phyloP scores from a whole-genome alignment of 1,284 basidiomycete species.

The Fomitopsis betulina region DNA sequence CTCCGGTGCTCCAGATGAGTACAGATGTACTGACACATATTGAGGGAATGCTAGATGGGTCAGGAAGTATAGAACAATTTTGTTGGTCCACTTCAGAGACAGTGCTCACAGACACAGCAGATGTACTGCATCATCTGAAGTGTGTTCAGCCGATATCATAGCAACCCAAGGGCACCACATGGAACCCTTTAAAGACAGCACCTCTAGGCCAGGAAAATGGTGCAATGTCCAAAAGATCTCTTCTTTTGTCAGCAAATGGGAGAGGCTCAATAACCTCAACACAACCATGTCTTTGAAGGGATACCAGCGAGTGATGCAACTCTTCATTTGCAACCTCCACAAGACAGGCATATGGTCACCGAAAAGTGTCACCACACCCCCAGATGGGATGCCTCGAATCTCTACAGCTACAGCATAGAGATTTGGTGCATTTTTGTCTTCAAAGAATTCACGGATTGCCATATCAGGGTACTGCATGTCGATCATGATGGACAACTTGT shows the following conservation, averaged over 20 bases:
- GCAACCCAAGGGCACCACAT: too few relatives aligned
- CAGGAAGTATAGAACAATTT: conserved; percentile 1
- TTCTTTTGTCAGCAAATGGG: background rate
- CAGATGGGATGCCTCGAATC: too few relatives aligned
- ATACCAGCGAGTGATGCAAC: conserved; percentile 1
- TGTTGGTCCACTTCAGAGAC: background rate
- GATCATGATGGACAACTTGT: too few relatives aligned
- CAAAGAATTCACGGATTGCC: too few relatives aligned
- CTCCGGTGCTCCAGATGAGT: background rate
- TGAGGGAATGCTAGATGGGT: background rate
- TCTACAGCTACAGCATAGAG: too few relatives aligned
- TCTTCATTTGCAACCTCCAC: background rate
- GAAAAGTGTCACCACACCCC: background rate
- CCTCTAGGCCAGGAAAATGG: background rate
- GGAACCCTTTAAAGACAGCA: background rate
- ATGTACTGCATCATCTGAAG: background rate
- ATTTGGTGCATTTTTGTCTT: too few relatives aligned
- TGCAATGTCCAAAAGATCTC: conserved; percentile 1
- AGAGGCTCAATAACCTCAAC: background rate
- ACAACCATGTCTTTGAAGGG: background rate
- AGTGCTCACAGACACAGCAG: background rate
- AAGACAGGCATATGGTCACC: background rate
- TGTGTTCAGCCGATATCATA: background rate
- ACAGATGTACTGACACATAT: background rate
- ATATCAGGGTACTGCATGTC: too few relatives aligned